Evolutionary conservation across 2,329 filamentous ascomycete species (phyloP), one percentile per base, ranked within the genome.

Genomic region (Cladosporium sphaerospermum): DNA sequence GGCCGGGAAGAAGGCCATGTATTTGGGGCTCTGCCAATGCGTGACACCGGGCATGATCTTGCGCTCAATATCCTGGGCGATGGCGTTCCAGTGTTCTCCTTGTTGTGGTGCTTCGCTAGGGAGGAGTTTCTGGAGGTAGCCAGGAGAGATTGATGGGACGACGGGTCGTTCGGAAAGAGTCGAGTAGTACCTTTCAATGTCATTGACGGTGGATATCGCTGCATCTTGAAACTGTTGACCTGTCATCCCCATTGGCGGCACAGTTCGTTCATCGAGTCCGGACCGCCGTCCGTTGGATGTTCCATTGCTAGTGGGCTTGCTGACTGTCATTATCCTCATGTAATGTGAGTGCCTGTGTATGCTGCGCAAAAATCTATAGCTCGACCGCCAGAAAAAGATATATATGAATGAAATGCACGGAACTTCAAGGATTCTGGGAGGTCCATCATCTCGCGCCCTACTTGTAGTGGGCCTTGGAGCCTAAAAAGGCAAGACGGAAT

Each of bases 1-100:
- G 46, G 89, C 89, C 1, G 92, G 88, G 72, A 93, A 97, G 77
- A 95, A 97, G 42, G 92, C 92, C 82, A 96, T 89, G 78, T 96
- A 97, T 66, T 92, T 90, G 13, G 89, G 92, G 2, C 85, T 89
- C 68, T 95, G 86, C 90, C 92, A 97, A 72, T 96, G 92, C 0
- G 92, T 96, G 52, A 97, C 77, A 5, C 92, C 92, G 0, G 92
- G 92, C 67, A 96, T 82, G 66, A 97, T 96, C 67, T 93, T 88
- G 42, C 79, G 74, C 62, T 91, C 85, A 48, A 97, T 84, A 67
- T 97, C 92, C 54, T 82, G 78, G 62, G 89, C 87, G 65, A 97
- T 96, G 49, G 81, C 76, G 18, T 77, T 73, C 88, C 91, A 96
- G 65, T 80, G 74, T 75, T 86, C 89, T 63, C 79, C 86, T 54